phyloP scores from a whole-genome alignment of 164 flowering plant species.

The Aristolochia fimbriata region DNA sequence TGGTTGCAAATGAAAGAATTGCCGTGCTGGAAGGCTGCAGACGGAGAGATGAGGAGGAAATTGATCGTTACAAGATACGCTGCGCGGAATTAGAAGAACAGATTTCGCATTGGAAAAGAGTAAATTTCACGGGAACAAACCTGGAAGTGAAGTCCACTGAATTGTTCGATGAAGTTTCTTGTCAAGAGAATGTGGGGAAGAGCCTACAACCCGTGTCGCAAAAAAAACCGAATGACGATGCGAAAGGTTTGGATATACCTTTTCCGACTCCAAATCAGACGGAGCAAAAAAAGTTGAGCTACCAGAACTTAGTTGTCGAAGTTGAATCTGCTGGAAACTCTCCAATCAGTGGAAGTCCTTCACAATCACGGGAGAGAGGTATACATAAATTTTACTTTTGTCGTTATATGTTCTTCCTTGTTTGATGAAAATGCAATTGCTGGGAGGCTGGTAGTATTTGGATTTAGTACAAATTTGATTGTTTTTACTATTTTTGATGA shows the following conservation, averaged over 20 bases:
- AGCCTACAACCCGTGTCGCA: background rate
- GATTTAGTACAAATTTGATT: too few species aligned
- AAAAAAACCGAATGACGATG: background rate
- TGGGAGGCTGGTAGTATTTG: too few species aligned
- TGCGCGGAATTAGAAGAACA: background rate
- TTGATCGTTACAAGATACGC: background rate
- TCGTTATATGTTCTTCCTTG: too few species aligned
- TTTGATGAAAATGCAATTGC: too few species aligned
- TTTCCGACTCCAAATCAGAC: background rate
- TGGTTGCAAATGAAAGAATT: background rate
- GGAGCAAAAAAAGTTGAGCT: background rate
- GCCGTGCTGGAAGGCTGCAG: background rate
- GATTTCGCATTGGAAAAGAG: conserved; percentile 2
- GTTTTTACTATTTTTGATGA: too few species aligned
- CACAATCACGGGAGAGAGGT: background rate
- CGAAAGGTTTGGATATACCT: too few species aligned
- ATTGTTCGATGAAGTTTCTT: too few species aligned
- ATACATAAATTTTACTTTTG: background rate
- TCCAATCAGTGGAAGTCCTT: background rate
- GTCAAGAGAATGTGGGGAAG: background rate
- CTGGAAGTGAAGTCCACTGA: too few species aligned
- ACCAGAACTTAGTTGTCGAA: background rate
- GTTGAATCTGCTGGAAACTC: background rate
- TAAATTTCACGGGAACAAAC: background rate
- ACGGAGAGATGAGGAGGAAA: background rate